phyloP scores from a whole-genome alignment of 192 early-diverging fungal genomes.

The Backusella tuberculispora region DNA sequence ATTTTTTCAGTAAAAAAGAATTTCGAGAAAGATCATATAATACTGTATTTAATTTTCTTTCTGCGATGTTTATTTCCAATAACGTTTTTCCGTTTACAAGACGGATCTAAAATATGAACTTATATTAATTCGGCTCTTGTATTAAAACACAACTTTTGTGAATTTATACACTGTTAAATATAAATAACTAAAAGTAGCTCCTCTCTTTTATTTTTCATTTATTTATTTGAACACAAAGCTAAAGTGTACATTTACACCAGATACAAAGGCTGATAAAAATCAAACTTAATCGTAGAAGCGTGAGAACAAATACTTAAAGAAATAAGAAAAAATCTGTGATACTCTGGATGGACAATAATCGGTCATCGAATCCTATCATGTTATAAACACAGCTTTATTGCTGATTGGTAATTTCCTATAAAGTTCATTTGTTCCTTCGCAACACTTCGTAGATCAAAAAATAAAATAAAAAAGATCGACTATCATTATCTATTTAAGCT shows the following conservation, averaged over 20 bases:
- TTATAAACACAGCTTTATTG: slow-evolving; percentile 10
- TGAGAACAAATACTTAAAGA: neutral
- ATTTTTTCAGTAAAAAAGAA: neutral
- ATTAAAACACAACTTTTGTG: neutral
- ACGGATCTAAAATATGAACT: neutral
- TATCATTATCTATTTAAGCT: no score
- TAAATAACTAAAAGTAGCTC: no score
- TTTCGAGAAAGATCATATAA: neutral
- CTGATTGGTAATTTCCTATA: neutral
- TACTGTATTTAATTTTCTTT: no score
- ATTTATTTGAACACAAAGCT: neutral
- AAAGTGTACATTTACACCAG: neutral
- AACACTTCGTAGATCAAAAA: neutral
- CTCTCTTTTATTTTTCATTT: neutral
- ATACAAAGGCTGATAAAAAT: neutral
- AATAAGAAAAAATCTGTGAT: neutral
- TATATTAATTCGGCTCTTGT: neutral
- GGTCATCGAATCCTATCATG: neutral
- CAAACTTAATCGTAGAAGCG: slow-evolving; percentile 9
- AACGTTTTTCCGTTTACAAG: neutral
- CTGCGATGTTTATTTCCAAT: no score
- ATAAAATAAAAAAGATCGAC: no score
- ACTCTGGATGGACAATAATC: neutral
- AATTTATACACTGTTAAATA: neutral
- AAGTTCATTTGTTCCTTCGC: neutral